Conservation (phyloP, 2,329 filamentous ascomycete species). For the Colletotrichum euphorbiae region DNA sequence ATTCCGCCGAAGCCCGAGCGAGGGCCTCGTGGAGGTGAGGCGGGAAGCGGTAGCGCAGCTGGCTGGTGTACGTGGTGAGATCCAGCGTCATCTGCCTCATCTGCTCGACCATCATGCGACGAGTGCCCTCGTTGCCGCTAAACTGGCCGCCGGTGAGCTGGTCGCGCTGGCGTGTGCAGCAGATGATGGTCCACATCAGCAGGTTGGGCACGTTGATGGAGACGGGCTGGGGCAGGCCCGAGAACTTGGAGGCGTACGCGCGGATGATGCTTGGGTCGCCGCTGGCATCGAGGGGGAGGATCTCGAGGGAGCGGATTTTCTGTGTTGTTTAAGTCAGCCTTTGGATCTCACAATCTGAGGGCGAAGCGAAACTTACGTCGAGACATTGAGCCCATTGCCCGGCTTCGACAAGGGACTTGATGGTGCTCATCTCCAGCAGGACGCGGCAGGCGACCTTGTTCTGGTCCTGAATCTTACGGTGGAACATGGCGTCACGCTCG, state of each 20-base stretch:
- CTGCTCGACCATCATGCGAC: constrained; percentile 73
- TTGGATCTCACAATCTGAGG: background rate
- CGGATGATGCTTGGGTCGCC: constrained; percentile 86
- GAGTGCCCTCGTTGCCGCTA: constrained; percentile 76
- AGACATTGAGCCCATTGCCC: constrained; percentile 68
- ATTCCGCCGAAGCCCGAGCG: constrained; percentile 82
- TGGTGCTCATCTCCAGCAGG: constrained; percentile 70
- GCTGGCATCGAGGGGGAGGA: constrained; percentile 81
- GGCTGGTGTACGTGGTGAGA: constrained; percentile 91
- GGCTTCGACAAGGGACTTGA: constrained; percentile 67
- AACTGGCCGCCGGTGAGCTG: constrained; percentile 77
- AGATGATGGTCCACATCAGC: constrained; percentile 92
- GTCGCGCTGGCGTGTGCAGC: constrained; percentile 83
- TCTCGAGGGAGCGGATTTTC: constrained; percentile 79
- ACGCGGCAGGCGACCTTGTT: constrained; percentile 69
- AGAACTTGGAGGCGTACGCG: constrained; percentile 82
- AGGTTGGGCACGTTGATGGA: constrained; percentile 91
- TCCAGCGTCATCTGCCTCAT: constrained; percentile 87
- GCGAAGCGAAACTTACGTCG: constrained; percentile 61
- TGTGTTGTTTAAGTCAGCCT: constrained; percentile 47
- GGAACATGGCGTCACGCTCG: constrained; percentile 71
- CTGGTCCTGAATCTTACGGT: constrained; percentile 65
- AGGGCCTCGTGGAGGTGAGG: constrained; percentile 89
- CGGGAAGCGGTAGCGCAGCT: constrained; percentile 91
- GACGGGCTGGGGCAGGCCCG: constrained; percentile 81